phyloP scores from a whole-genome alignment of 139 green algal genomes.

The Yamagishiella unicocca region DNA sequence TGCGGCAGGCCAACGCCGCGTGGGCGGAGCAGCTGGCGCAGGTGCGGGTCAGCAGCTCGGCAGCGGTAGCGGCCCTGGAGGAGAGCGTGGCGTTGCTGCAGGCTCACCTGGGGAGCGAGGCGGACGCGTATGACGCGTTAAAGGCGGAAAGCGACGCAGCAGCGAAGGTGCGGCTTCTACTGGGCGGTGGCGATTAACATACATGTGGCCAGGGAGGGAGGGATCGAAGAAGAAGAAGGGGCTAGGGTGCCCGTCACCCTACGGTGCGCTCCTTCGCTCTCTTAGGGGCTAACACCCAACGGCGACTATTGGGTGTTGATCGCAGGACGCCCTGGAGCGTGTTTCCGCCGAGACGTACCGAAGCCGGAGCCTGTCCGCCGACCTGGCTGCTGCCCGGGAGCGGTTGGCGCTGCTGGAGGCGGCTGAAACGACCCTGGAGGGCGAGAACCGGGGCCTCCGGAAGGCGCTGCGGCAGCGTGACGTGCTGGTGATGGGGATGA shows the following conservation, averaged over 20 bases:
- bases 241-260: too few species aligned
- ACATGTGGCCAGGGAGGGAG: too few species aligned
- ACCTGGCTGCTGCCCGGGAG: background rate
- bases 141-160: background rate
- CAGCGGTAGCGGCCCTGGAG: conserved; percentile 41
- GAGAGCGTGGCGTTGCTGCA: conserved; percentile 27
- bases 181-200: too few species aligned
- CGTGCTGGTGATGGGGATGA: background rate
- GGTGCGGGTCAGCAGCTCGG: background rate
- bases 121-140: background rate
- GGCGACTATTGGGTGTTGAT: too few species aligned
- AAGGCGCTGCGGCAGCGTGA: conserved; percentile 43
- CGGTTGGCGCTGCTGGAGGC: conserved; percentile 29
- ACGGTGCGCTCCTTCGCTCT: too few species aligned
- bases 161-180: conserved; percentile 9
- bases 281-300: too few species aligned
- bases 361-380: background rate
- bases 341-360: background rate
- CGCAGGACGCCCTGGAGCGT: conserved; percentile 24
- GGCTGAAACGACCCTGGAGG: conserved; percentile 23
- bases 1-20: conserved; percentile 3
- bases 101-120: conserved; percentile 28
- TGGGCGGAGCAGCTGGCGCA: conserved; percentile 28
- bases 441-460: conserved; percentile 5
- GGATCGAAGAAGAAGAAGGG: too few species aligned